Evolutionary conservation across 495 filamentous ascomycete genomes (phyloP).

Genomic region (Immersiella caudata): DNA sequence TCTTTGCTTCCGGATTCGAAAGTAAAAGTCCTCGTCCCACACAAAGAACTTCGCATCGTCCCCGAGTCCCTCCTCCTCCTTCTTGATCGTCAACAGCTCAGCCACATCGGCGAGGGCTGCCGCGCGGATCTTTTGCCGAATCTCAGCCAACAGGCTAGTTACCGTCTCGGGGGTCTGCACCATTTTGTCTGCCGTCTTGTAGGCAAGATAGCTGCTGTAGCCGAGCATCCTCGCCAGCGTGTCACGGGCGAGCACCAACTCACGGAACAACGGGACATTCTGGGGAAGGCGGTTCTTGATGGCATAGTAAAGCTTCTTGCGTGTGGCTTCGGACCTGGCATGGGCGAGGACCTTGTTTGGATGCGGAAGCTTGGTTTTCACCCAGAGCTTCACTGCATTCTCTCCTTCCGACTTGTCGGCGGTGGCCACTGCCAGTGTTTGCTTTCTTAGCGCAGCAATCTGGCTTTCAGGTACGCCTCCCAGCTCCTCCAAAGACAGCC

Average conservation of each 20-base stretch:
- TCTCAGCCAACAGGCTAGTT: constrained; percentile 66
- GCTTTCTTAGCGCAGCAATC: not conserved
- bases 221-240: constrained; percentile 74
- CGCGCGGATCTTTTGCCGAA: constrained; percentile 45
- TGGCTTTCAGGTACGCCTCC: constrained; percentile 3
- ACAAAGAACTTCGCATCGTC: constrained; percentile 54
- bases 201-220: constrained; percentile 75
- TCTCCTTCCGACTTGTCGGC: not conserved
- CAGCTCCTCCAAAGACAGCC: constrained; percentile 15
- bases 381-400: constrained; percentile 6
- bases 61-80: constrained; percentile 57
- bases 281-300: constrained; percentile 79
- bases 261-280: constrained; percentile 71
- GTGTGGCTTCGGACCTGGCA: constrained; percentile 58
- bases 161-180: constrained; percentile 74
- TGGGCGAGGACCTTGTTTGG: constrained; percentile 4
- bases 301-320: constrained; percentile 59
- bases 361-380: constrained; percentile 3
- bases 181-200: constrained; percentile 79
- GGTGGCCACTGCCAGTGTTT: not conserved
- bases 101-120: constrained; percentile 51
- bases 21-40: constrained; percentile 69
- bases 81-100: constrained; percentile 63
- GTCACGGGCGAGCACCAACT: constrained; percentile 70
- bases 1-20: constrained; percentile 71